Percentiles rank a stretch among this genome's conserved stretches.
These are phyloP conservation scores for Hibiscus mutabilis DNA, from an alignment of 345 rosid species.

Conservation along the genomic window DNA sequence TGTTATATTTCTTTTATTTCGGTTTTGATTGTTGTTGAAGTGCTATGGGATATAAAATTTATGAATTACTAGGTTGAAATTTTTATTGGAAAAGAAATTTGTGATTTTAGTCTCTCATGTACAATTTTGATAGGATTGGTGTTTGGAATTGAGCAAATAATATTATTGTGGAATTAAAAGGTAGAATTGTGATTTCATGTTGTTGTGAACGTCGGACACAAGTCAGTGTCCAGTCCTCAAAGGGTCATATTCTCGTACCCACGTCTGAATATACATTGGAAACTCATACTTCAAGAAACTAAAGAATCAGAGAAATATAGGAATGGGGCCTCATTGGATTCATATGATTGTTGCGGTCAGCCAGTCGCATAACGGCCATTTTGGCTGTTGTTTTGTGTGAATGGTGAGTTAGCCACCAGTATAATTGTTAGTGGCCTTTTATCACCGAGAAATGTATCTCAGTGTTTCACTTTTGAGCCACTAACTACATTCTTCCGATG, in stretches of 20 bases:
- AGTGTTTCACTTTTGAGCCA: too few species aligned
- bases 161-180: background rate
- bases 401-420: background rate
- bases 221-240: too few species aligned
- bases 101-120: background rate
- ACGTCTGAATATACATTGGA: too few species aligned
- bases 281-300: too few species aligned
- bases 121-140: background rate
- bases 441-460: slow-evolving; percentile 12
- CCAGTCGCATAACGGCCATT: slow-evolving; percentile 22
- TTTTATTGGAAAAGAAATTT: background rate
- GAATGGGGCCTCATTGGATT: background rate
- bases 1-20: background rate
- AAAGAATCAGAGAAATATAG: too few species aligned
- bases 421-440: slow-evolving; percentile 7
- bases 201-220: too few species aligned
- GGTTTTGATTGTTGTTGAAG: background rate
- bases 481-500: too few species aligned
- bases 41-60: too few species aligned
- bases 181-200: background rate
- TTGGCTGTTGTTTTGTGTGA: slow-evolving; percentile 15
- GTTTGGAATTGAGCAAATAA: background rate
- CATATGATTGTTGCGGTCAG: slow-evolving; percentile 24
- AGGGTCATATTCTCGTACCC: too few species aligned
- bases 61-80: too few species aligned